These are phyloP conservation scores for Plantago coronopus DNA, from an alignment of 305 asterid species.

Conservation along the genomic window DNA sequence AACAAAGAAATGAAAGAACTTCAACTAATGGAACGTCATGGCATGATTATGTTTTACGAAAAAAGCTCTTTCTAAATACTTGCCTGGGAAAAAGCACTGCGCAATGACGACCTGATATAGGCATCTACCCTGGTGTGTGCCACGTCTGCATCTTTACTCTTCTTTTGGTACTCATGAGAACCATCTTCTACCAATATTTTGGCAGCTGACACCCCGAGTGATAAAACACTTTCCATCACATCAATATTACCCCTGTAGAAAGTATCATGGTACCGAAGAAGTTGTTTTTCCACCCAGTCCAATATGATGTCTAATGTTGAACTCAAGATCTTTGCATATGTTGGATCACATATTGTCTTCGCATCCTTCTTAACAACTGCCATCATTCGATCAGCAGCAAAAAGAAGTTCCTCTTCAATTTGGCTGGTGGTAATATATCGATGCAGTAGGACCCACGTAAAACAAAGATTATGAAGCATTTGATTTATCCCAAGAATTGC, in stretches of 20 bases:
- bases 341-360: slow-evolving; percentile 39
- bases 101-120: slow-evolving; percentile 76
- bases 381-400: slow-evolving; percentile 59
- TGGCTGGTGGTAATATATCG: slow-evolving; percentile 53
- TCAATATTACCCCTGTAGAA: slow-evolving; percentile 71
- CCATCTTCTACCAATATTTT: slow-evolving; percentile 40
- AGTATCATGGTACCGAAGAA: slow-evolving; percentile 52
- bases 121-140: slow-evolving; percentile 50
- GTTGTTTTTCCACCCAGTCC: slow-evolving; percentile 68
- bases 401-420: slow-evolving; percentile 63
- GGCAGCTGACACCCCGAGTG: slow-evolving; percentile 54
- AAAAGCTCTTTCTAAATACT: slow-evolving; percentile 27
- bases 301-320: slow-evolving; percentile 40
- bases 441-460: slow-evolving; percentile 68
- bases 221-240: slow-evolving; percentile 56
- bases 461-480: slow-evolving; percentile 62
- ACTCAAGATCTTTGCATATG: slow-evolving; percentile 45
- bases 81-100: slow-evolving; percentile 71
- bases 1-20: background rate
- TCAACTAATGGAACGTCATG: background rate
- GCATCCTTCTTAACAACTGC: slow-evolving; percentile 56
- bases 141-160: slow-evolving; percentile 45
- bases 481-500: slow-evolving; percentile 64
- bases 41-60: background rate
- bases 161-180: slow-evolving; percentile 36